These are phyloP conservation scores for Euptelea pleiosperma DNA, from an alignment of 164 flowering plant genomes.

Conservation along the genomic window DNA sequence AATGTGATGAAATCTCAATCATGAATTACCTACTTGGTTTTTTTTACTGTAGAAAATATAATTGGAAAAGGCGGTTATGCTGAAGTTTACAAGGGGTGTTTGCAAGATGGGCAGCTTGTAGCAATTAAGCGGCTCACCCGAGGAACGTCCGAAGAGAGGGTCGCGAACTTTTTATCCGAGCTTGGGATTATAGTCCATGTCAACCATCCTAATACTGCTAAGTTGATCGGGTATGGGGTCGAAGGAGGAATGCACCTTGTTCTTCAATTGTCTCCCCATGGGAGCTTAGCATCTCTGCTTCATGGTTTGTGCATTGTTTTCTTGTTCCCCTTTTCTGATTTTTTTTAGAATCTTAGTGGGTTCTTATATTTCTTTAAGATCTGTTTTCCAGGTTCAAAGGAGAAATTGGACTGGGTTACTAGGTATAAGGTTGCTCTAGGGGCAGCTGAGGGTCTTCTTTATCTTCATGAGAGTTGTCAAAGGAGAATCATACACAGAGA, in stretches of 20 bases:
- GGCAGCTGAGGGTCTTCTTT: conserved; percentile 71
- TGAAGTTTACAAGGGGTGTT: conserved; percentile 77
- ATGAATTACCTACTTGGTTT: no score
- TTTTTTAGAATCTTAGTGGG: no score
- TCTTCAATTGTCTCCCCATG: conserved; percentile 81
- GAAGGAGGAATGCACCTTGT: conserved; percentile 97
- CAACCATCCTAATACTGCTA: conserved; percentile 83
- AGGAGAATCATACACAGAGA: conserved; percentile 91
- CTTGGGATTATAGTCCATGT: conserved; percentile 93
- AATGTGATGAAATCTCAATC: neutral
- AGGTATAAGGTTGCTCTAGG: conserved; percentile 82
- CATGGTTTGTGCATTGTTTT: conserved; percentile 44
- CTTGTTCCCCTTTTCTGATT: no score
- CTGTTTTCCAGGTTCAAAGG: conserved; percentile 45
- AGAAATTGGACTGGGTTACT: conserved; percentile 52
- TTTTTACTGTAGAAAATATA: conserved; percentile 46
- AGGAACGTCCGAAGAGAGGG: conserved; percentile 74
- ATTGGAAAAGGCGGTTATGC: conserved; percentile 96
- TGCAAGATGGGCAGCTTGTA: conserved; percentile 59
- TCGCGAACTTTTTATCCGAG: conserved; percentile 73
- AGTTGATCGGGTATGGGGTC: conserved; percentile 80
- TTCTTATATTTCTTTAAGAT: neutral
- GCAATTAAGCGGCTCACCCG: conserved; percentile 71
- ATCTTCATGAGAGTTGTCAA: conserved; percentile 88
- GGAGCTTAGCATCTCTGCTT: conserved; percentile 75